A percentile compares a stretch with the other conserved stretches of the same genome.
Evolutionary conservation across 768 basidiomycete species (phyloP).

Genomic region (Lentinula aciculospora): DNA sequence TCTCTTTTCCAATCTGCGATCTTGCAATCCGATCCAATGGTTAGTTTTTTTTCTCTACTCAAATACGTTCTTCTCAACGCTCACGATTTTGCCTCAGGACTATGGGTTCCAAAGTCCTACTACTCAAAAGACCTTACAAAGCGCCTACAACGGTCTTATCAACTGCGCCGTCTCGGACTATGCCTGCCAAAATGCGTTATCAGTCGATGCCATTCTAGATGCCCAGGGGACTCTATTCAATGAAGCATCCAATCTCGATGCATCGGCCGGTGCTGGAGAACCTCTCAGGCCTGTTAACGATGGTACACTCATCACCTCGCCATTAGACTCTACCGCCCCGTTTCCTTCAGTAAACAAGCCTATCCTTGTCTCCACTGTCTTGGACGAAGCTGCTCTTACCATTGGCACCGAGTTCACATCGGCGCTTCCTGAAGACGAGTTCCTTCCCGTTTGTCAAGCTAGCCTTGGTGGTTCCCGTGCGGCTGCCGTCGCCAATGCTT

Average conservation of each 20-base stretch:
- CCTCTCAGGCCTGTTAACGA: constrained; percentile 69
- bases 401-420: constrained; percentile 33
- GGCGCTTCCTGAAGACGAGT: constrained; percentile 32
- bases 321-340: constrained; percentile 53
- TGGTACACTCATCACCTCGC: constrained; percentile 61
- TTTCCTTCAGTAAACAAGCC: constrained; percentile 62
- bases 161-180: constrained; percentile 39
- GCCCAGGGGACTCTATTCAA: constrained; percentile 43
- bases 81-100: constrained; percentile 35
- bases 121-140: constrained; percentile 51
- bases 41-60: constrained; percentile 21
- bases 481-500: constrained; percentile 32
- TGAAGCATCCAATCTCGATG: constrained; percentile 38
- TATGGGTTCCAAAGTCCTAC: constrained; percentile 60
- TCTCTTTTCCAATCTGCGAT: constrained; percentile 74
- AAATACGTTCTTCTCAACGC: not conserved
- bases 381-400: constrained; percentile 65
- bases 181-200: constrained; percentile 45
- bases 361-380: constrained; percentile 64
- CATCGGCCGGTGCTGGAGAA: constrained; percentile 44
- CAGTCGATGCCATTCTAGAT: constrained; percentile 45
- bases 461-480: constrained; percentile 46
- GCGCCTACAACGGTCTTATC: constrained; percentile 41
- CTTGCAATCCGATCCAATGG: constrained; percentile 86
- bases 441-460: constrained; percentile 29